Evolutionary conservation across 306 rosid genomes (phyloP).

Genomic region (Rosa persica): DNA sequence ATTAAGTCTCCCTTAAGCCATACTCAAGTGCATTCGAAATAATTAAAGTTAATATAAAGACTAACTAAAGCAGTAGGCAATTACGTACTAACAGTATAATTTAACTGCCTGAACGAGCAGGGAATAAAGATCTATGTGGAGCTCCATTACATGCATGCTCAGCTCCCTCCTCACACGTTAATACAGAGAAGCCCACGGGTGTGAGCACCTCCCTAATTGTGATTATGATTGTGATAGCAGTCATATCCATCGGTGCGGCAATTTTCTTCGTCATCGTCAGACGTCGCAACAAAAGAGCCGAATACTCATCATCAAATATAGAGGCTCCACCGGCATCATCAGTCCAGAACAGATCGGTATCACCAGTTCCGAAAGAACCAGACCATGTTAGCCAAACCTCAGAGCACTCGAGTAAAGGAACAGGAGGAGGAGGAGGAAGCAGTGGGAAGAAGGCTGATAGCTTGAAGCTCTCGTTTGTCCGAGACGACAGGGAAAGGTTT

Average conservation of each 20-base stretch:
- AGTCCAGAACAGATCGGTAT: conserved; percentile 13
- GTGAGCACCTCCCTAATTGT: conserved; percentile 38
- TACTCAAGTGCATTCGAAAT: not conserved
- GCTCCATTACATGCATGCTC: conserved; percentile 49
- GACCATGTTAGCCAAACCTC: conserved; percentile 6
- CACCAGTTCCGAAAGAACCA: not conserved
- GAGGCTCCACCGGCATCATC: conserved; percentile 42
- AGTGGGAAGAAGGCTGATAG: conserved; percentile 38
- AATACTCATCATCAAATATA: not conserved
- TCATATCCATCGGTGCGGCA: conserved; percentile 38
- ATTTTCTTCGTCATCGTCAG: conserved; percentile 31
- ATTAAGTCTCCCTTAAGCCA: not conserved
- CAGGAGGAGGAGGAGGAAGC: not conserved
- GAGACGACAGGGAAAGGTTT: conserved; percentile 60
- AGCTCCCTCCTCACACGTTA: not conserved
- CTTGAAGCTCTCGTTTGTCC: conserved; percentile 56
- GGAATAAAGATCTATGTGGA: conserved; percentile 73
- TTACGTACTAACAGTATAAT: not conserved
- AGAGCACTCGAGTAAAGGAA: conserved; percentile 13
- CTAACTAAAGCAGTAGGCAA: not conserved
- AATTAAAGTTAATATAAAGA: not conserved
- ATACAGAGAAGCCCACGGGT: conserved; percentile 26
- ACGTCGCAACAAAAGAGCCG: conserved; percentile 18
- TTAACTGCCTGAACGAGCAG: conserved; percentile 39
- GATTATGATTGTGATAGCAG: conserved; percentile 43